These are phyloP conservation scores for Clonostachys solani DNA, from an alignment of 2,329 filamentous ascomycete genomes.

Conservation along the genomic window DNA sequence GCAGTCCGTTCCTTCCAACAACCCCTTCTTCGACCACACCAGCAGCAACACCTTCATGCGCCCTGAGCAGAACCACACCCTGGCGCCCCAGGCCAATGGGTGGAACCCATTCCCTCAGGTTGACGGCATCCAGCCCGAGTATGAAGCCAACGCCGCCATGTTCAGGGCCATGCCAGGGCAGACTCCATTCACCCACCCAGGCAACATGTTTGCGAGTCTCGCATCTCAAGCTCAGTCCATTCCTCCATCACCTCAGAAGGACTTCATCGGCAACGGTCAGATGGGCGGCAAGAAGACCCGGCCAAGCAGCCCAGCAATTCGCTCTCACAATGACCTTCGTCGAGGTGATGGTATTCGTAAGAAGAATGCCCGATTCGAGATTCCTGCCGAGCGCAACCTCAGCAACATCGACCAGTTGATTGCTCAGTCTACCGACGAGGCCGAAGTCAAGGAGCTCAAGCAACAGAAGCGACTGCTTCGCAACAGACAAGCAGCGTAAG, in stretches of 20 bases:
- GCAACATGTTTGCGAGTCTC: slow-evolving; percentile 49
- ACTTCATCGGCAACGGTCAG: slow-evolving; percentile 48
- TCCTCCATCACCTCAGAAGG: slow-evolving; percentile 53
- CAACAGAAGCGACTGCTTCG: slow-evolving; percentile 93
- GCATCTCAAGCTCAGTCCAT: slow-evolving; percentile 42
- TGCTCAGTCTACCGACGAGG: slow-evolving; percentile 79
- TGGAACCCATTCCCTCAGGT: slow-evolving; percentile 72
- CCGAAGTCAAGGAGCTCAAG: slow-evolving; percentile 96
- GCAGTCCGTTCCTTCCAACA: slow-evolving; percentile 60
- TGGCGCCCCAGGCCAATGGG: slow-evolving; percentile 46
- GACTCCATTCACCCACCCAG: slow-evolving; percentile 50
- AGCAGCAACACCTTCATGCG: slow-evolving; percentile 66
- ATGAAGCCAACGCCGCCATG: slow-evolving; percentile 50
- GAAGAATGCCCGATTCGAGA: slow-evolving; percentile 98
- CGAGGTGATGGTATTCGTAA: slow-evolving; percentile 90
- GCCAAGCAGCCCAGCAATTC: slow-evolving; percentile 64
- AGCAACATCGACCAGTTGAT: slow-evolving; percentile 95
- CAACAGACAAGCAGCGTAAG: slow-evolving; percentile 95
- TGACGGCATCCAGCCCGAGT: slow-evolving; percentile 49
- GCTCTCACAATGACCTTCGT: slow-evolving; percentile 71
- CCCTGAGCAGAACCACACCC: slow-evolving; percentile 47
- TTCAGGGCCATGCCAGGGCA: slow-evolving; percentile 50
- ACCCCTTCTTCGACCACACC: slow-evolving; percentile 54
- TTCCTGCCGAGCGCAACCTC: slow-evolving; percentile 88
- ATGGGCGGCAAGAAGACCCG: slow-evolving; percentile 56